A percentile compares a stretch with the other conserved stretches of the same genome.
Evolutionary conservation across 495 filamentous ascomycete species (phyloP).

Genomic region (Aspergillus biplanus): DNA sequence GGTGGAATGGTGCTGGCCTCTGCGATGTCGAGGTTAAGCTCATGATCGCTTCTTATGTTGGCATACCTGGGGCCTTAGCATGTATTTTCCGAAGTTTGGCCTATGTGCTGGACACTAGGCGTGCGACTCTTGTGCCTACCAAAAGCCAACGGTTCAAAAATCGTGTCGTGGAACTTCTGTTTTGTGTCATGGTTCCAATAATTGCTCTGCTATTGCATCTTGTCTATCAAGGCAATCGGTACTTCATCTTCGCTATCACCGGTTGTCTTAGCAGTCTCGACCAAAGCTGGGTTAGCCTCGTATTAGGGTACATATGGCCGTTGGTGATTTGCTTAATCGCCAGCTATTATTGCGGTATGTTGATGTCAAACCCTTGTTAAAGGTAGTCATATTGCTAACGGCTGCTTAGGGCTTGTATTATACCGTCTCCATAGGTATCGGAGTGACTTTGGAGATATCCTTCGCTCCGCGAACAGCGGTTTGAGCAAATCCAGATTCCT

Average conservation of each 20-base stretch:
- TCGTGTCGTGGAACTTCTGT: constrained; percentile 60
- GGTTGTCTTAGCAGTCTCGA: constrained; percentile 72
- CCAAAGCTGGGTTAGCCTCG: constrained; percentile 70
- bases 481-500: constrained; percentile 70
- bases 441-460: constrained; percentile 58
- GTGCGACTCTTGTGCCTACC: constrained; percentile 56
- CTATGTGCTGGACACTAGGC: constrained; percentile 66
- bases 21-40: constrained; percentile 85
- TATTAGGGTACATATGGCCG: constrained; percentile 68
- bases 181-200: constrained; percentile 71
- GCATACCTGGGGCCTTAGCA: constrained; percentile 60
- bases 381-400: constrained; percentile 11
- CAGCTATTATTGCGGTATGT: constrained; percentile 73
- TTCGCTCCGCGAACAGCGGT: constrained; percentile 59
- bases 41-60: constrained; percentile 64
- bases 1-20: constrained; percentile 75
- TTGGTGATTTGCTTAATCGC: constrained; percentile 66
- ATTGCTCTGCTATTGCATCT: constrained; percentile 69
- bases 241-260: constrained; percentile 70
- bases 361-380: neutral
- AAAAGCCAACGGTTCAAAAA: constrained; percentile 56
- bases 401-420: constrained; percentile 59
- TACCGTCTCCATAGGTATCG: constrained; percentile 70
- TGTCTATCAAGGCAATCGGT: constrained; percentile 70
- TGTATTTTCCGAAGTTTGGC: constrained; percentile 80